Evolutionary conservation across 2,329 filamentous ascomycete species (phyloP).

Genomic region (Polychaeton citri): DNA sequence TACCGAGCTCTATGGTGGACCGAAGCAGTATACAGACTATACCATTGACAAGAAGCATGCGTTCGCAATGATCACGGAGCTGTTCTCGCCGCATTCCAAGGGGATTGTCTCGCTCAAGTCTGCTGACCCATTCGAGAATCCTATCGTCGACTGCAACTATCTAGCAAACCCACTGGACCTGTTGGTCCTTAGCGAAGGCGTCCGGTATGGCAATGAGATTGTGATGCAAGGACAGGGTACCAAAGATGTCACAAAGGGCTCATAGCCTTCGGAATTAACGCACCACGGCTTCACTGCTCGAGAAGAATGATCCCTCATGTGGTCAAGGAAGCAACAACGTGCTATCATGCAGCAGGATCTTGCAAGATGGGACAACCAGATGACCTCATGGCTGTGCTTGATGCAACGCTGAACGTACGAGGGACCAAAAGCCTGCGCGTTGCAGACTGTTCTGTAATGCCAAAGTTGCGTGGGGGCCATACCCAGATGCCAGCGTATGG

Average conservation of each 20-base stretch:
- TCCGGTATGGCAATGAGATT: constrained; percentile 46
- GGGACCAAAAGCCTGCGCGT: no score
- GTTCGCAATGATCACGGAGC: constrained; percentile 45
- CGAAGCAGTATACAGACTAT: constrained; percentile 43
- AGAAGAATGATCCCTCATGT: no score
- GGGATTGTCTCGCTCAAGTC: constrained; percentile 41
- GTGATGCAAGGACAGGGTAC: constrained; percentile 45
- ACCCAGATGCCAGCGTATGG: no score
- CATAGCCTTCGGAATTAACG: no score
- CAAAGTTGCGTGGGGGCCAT: no score
- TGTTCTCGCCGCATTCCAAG: constrained; percentile 45
- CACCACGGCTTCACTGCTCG: no score
- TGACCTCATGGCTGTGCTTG: no score
- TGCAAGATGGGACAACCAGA: no score
- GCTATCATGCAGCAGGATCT: no score
- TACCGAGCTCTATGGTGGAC: constrained; percentile 48
- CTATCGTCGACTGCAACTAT: constrained; percentile 46
- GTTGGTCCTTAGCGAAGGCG: constrained; percentile 46
- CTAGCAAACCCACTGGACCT: constrained; percentile 45
- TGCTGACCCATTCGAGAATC: constrained; percentile 37
- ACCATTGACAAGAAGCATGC: constrained; percentile 41
- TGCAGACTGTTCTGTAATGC: no score
- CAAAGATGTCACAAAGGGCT: constrained; percentile 45
- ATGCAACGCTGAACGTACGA: no score
- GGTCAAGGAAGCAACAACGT: no score